These are phyloP conservation scores for Panicum miliaceum DNA, from an alignment of 176 grass and related monocot genomes.

Conservation along the genomic window DNA sequence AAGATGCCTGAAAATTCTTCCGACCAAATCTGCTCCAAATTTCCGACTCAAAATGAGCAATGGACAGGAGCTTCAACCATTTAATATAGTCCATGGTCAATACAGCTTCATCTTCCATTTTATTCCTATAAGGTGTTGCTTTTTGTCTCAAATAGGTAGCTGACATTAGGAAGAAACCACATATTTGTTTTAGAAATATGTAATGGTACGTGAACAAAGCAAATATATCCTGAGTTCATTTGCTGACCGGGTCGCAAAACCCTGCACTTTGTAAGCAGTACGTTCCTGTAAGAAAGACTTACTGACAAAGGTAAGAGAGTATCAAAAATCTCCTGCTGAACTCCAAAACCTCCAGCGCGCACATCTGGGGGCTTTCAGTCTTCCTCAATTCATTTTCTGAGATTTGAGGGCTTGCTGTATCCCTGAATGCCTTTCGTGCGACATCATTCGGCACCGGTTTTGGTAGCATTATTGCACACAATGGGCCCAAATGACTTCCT, in stretches of 20 bases:
- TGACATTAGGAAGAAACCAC: neutral
- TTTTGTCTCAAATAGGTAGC: neutral
- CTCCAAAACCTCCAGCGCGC: conserved; percentile 56
- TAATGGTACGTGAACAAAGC: neutral
- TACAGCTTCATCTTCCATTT: conserved; percentile 42
- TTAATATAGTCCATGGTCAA: conserved; percentile 42
- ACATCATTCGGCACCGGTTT: neutral
- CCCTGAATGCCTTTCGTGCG: neutral
- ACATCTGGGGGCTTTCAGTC: conserved; percentile 33
- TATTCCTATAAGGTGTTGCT: conserved; percentile 47
- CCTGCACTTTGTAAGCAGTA: neutral
- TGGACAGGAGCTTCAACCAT: conserved; percentile 41
- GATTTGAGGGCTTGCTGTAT: neutral
- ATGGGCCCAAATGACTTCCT: neutral
- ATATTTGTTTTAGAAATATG: neutral
- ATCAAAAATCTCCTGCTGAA: conserved; percentile 36
- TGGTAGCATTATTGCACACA: conserved; percentile 12
- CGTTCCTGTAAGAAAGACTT: conserved; percentile 28
- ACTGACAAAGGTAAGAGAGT: conserved; percentile 42
- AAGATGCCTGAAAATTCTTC: conserved; percentile 14
- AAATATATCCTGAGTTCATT: neutral
- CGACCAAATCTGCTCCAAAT: conserved; percentile 54
- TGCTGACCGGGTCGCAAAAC: conserved; percentile 4
- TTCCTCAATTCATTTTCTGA: neutral
- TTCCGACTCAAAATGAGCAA: conserved; percentile 49